Percentiles rank a stretch among this genome's conserved stretches.
phyloP scores from a whole-genome alignment of 2,329 filamentous ascomycete genomes.

The Eutypa lata region DNA sequence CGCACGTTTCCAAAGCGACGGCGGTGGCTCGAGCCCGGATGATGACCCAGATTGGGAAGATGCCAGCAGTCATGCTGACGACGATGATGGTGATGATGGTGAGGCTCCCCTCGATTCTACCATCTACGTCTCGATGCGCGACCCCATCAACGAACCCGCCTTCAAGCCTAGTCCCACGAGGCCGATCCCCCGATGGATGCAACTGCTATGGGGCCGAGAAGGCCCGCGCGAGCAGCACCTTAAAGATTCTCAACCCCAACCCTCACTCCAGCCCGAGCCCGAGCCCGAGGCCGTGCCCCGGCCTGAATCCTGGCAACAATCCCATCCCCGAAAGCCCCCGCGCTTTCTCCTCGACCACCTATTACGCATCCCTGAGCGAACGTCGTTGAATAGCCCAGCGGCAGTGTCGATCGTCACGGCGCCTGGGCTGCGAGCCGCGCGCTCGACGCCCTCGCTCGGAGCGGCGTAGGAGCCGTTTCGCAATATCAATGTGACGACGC shows the following conservation, averaged over 20 bases:
- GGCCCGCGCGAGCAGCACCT: neutral
- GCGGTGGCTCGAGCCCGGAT: constrained; percentile 7
- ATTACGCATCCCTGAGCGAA: neutral
- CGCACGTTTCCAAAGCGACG: constrained; percentile 7
- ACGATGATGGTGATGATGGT: constrained; percentile 5
- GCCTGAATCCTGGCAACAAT: neutral
- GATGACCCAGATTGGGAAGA: too few species aligned
- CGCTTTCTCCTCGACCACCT: neutral
- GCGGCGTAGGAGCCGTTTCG: too few species aligned
- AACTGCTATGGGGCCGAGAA: constrained; percentile 20
- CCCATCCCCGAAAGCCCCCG: neutral
- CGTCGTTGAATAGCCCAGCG: neutral
- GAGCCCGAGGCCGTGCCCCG: neutral
- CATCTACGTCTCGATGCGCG: constrained; percentile 48
- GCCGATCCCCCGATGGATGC: constrained; percentile 49
- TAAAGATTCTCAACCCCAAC: neutral
- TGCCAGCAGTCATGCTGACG: neutral
- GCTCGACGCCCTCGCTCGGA: neutral
- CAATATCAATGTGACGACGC: too few species aligned
- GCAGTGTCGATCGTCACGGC: neutral
- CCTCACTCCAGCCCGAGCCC: neutral
- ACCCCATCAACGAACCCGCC: constrained; percentile 44
- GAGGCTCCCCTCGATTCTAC: too few species aligned
- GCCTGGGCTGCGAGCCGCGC: neutral
- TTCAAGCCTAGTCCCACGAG: constrained; percentile 50